These are phyloP conservation scores for Chamaecyparis obtusa DNA, from an alignment of 75 land plant species.

Conservation along the genomic window DNA sequence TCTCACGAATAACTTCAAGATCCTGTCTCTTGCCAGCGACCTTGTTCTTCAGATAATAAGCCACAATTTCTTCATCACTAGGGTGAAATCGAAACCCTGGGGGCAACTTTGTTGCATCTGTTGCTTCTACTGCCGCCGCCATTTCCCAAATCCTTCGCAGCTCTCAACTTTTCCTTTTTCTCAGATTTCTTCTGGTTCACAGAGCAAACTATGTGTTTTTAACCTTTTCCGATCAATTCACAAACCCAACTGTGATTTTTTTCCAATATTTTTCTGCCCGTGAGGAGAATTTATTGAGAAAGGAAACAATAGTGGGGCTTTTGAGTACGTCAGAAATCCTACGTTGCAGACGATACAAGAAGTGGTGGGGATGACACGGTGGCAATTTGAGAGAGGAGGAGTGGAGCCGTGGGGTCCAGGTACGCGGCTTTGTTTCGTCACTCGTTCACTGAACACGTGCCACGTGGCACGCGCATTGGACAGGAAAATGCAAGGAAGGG, in stretches of 20 bases:
- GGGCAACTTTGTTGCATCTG: slow-evolving; percentile 20
- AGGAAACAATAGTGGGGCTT: too few relatives aligned
- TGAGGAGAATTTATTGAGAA: not conserved
- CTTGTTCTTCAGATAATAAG: slow-evolving; percentile 42
- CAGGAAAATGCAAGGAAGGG: too few relatives aligned
- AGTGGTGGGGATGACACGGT: too few relatives aligned
- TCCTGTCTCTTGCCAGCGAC: slow-evolving; percentile 32
- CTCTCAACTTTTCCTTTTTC: not conserved
- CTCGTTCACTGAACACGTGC: too few relatives aligned
- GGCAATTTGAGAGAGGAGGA: too few relatives aligned
- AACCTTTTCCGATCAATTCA: not conserved
- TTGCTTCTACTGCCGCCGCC: not conserved
- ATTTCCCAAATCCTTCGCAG: not conserved
- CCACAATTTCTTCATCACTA: slow-evolving; percentile 59
- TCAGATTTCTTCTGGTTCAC: not conserved
- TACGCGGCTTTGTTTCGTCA: too few relatives aligned
- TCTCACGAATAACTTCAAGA: slow-evolving; percentile 44
- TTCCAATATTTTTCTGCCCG: not conserved
- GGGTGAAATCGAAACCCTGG: slow-evolving; percentile 68
- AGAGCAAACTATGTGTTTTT: not conserved
- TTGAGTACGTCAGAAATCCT: too few relatives aligned
- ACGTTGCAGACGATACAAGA: too few relatives aligned
- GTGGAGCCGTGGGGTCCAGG: too few relatives aligned
- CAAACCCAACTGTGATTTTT: not conserved
- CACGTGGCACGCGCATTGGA: too few relatives aligned